These are phyloP conservation scores for Pezicula radicicola DNA, from an alignment of 2,329 filamentous ascomycete species.

Conservation along the genomic window DNA sequence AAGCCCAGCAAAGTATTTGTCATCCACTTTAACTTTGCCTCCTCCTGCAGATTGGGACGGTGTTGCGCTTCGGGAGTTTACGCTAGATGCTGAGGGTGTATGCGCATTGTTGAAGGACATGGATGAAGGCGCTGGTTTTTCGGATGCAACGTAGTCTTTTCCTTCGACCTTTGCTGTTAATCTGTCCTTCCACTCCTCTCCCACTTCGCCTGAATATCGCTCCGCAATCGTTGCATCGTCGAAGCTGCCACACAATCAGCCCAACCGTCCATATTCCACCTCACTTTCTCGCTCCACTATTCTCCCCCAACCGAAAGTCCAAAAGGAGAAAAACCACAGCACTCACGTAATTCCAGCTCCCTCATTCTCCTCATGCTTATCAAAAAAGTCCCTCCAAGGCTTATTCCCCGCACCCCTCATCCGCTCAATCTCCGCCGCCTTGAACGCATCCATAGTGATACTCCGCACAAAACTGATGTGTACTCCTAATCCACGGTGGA, in stretches of 20 bases:
- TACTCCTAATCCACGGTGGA: conserved; percentile 90
- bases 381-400: conserved; percentile 84
- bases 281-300: neutral
- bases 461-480: conserved; percentile 98
- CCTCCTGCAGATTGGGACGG: conserved; percentile 24
- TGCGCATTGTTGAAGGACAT: conserved; percentile 9
- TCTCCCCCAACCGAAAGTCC: neutral
- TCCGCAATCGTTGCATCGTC: conserved; percentile 89
- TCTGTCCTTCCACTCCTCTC: conserved; percentile 94
- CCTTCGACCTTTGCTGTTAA: conserved; percentile 85
- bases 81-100: conserved; percentile 17
- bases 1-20: conserved; percentile 85
- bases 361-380: conserved; percentile 63
- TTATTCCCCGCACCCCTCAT: conserved; percentile 93
- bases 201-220: conserved; percentile 83
- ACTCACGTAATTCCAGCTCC: conserved; percentile 53
- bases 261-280: neutral
- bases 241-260: conserved; percentile 36
- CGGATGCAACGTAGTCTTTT: conserved; percentile 75
- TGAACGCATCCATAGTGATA: conserved; percentile 99
- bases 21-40: conserved; percentile 65
- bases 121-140: conserved; percentile 42
- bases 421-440: conserved; percentile 83
- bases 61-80: conserved; percentile 25
- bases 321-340: neutral